A percentile compares a stretch with the other conserved stretches of the same genome.
Conservation (phyloP, 108 stramenopile genomes). For the Cylindrotheca fusiformis region DNA sequence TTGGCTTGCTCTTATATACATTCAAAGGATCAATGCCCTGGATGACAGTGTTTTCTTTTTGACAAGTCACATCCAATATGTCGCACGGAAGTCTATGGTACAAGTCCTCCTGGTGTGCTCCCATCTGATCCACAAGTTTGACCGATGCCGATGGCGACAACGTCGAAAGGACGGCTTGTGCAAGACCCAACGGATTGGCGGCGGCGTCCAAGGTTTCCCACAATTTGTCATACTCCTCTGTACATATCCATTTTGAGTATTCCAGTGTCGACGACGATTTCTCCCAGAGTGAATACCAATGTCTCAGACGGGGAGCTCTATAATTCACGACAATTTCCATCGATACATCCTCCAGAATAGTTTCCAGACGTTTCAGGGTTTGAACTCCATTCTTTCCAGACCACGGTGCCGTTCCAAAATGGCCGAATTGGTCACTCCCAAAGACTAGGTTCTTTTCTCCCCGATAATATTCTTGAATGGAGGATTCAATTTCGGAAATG, state of each 20-base stretch:
- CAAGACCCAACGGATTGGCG: slow-evolving; percentile 22
- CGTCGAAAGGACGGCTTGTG: background rate
- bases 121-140: slow-evolving; percentile 11
- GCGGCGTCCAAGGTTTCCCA: slow-evolving; percentile 25
- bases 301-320: slow-evolving; percentile 7
- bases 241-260: slow-evolving; percentile 18
- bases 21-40: background rate
- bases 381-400: slow-evolving; percentile 7
- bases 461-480: slow-evolving; percentile 1
- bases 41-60: slow-evolving; percentile 5
- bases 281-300: slow-evolving; percentile 27
- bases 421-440: slow-evolving; percentile 21
- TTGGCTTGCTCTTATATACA: slow-evolving; percentile 7
- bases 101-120: slow-evolving; percentile 5
- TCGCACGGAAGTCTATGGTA: slow-evolving; percentile 16
- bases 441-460: slow-evolving; percentile 1
- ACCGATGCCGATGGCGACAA: background rate
- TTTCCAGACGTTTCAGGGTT: slow-evolving; percentile 2
- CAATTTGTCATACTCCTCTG: too few species aligned
- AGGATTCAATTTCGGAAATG: background rate
- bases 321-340: slow-evolving; percentile 20
- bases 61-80: slow-evolving; percentile 5
- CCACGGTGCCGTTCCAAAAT: slow-evolving; percentile 16
- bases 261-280: slow-evolving; percentile 4
- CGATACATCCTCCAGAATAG: too few species aligned